Evolutionary conservation across 2,329 filamentous ascomycete genomes (phyloP).

Genomic region (Colletotrichum tofieldiae): DNA sequence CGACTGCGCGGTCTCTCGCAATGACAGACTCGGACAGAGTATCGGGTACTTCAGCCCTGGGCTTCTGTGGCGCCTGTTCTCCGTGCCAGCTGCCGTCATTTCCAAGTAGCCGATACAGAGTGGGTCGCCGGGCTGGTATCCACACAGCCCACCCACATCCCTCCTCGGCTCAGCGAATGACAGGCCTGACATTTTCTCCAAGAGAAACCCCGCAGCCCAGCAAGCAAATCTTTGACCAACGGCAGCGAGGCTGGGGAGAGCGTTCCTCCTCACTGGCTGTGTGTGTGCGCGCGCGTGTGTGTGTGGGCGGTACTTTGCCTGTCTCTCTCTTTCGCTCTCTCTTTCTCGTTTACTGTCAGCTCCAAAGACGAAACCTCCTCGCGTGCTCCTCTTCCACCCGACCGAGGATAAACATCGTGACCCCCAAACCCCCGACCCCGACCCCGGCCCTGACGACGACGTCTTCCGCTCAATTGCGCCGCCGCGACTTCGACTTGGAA

Average conservation of each 20-base stretch:
- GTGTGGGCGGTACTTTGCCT: slow-evolving; percentile 7
- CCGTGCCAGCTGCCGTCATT: background rate
- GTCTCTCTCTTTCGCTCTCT: background rate
- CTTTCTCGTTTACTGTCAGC: slow-evolving; percentile 25
- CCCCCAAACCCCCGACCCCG: slow-evolving; percentile 12
- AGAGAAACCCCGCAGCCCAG: slow-evolving; percentile 42
- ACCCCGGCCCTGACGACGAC: slow-evolving; percentile 14
- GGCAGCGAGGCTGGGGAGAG: slow-evolving; percentile 36
- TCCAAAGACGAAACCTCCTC: slow-evolving; percentile 35
- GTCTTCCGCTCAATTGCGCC: slow-evolving; percentile 25
- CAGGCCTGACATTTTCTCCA: slow-evolving; percentile 38
- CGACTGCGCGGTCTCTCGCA: slow-evolving; percentile 10
- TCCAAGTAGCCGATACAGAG: slow-evolving; percentile 22
- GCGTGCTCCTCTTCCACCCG: slow-evolving; percentile 41
- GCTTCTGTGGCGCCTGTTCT: background rate
- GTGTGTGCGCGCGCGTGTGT: background rate
- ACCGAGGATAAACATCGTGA: slow-evolving; percentile 44
- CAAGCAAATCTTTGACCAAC: slow-evolving; percentile 43
- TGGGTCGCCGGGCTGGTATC: slow-evolving; percentile 4
- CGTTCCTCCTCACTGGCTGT: slow-evolving; percentile 26
- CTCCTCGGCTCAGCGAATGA: slow-evolving; percentile 22
- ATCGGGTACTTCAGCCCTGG: slow-evolving; percentile 2
- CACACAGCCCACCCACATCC: slow-evolving; percentile 25
- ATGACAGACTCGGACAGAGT: background rate
- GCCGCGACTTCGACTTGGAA: slow-evolving; percentile 14